Evolutionary conservation across 23 red algal species (phyloP).

Genomic region (Gracilaria gracilis): DNA sequence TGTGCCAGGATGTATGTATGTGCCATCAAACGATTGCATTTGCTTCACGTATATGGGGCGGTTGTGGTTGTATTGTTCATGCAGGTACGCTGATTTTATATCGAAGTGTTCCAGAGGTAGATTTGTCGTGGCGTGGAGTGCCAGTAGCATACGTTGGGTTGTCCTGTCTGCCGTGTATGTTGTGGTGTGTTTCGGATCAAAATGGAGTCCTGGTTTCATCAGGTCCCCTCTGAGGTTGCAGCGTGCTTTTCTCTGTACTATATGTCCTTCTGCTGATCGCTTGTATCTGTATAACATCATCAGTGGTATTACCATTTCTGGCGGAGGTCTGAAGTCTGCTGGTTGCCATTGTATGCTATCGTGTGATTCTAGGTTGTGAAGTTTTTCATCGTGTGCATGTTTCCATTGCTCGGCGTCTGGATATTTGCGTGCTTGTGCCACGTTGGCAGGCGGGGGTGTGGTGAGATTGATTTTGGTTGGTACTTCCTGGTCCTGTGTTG

Average conservation of each 20-base stretch:
- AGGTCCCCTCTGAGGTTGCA: no score
- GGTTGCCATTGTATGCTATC: not conserved
- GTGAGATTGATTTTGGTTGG: not conserved
- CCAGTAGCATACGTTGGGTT: no score
- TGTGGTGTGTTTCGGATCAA: no score
- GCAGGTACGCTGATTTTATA: conserved; percentile 19
- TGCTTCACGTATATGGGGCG: conserved; percentile 10
- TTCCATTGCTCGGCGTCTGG: conserved; percentile 8
- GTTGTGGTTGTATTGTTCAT: not conserved
- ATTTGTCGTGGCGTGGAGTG: no score
- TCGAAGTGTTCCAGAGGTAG: conserved; percentile 31
- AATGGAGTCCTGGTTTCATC: no score
- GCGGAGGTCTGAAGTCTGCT: no score
- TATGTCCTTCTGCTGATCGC: no score
- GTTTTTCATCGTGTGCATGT: not conserved
- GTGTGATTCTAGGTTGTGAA: not conserved
- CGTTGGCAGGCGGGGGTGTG: conserved; percentile 6
- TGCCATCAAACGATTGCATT: conserved; percentile 20
- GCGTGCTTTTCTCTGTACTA: no score
- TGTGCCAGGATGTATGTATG: not conserved
- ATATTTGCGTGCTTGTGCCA: conserved; percentile 7
- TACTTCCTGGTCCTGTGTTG: no score
- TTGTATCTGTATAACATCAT: no score
- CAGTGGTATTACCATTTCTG: no score
- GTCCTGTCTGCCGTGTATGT: no score